Base-by-base conservation (phyloP, 2,329 filamentous ascomycete species). In the Fonsecaea multimorphosa region DNA sequence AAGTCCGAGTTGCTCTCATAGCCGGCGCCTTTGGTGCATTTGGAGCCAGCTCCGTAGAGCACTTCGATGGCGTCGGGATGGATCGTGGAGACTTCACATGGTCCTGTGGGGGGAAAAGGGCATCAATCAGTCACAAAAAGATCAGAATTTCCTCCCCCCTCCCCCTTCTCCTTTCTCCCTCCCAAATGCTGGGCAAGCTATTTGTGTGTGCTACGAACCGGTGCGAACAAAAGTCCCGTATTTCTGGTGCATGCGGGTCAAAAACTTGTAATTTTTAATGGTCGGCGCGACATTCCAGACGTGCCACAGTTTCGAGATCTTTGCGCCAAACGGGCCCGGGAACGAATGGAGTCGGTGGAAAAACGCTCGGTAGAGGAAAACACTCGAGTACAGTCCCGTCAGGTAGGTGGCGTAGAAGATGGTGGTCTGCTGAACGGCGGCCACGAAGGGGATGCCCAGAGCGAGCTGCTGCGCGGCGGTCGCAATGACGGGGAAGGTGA, bases 21-120 rank as follows among this genome's bases (percentile, higher is more conserved):
- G 74, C 76, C 82, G 0, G 75, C 69, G 1, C 70, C 72, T 65
- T 83, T 83, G 19, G 64, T 69, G 34, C 78, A 81, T 66, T 74
- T 73, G 1, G 79, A 74, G 32, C 74, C 70, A 2, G 72, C 60
- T 0, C 77, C 78, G 56, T 80, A 80, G 11, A 82, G 75, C 56
- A 68, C 61, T 70, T 78, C 61, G 66, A 79, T 68, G 66, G 72
- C 75, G n/a, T 65, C 49, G 31, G 63, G 66, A 29, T 70, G 58
- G 22, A 55, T 60, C 12, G 66, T 61, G 16, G 64, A 67, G 6
- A 70, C 7, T 12, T 65, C 63, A 51, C 64, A 60, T 14, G 68
- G 64, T 31, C 60, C 60, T 62, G 58, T n/a, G n/a, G n/a, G n/a
- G 4, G 16, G 19, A 8, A 31, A 31, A 8, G 8, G 3, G 16